Evolutionary conservation across 768 basidiomycete species (phyloP).

Genomic region (Psilocybe cubensis): DNA sequence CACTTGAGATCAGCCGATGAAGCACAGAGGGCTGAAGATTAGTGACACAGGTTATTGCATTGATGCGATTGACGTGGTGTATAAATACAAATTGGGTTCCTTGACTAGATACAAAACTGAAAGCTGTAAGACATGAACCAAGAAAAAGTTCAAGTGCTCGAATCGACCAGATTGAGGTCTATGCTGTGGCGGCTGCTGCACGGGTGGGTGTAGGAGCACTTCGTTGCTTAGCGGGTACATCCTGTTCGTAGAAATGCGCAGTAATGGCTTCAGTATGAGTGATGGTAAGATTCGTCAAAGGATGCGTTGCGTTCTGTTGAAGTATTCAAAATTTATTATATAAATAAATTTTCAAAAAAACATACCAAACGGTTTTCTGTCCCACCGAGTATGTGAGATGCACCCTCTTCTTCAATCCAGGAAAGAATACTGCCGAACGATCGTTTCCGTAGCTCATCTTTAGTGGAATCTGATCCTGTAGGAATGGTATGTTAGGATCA

Average conservation of each 20-base stretch:
- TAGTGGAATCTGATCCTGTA: slow-evolving; percentile 13
- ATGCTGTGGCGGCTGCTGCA: background rate
- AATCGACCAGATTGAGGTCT: background rate
- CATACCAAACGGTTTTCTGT: slow-evolving; percentile 31
- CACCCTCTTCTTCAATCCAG: slow-evolving; percentile 37
- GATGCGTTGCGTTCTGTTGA: slow-evolving; percentile 36
- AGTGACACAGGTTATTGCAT: no score
- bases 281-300: slow-evolving; percentile 38
- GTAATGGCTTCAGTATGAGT: slow-evolving; percentile 36
- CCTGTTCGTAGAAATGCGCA: slow-evolving; percentile 31
- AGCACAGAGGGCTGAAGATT: no score
- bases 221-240: slow-evolving; percentile 13
- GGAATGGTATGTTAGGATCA: background rate
- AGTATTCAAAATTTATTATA: background rate
- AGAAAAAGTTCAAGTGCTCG: background rate
- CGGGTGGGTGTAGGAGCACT: background rate
- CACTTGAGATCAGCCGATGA: no score
- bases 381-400: slow-evolving; percentile 30
- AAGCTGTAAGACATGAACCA: background rate
- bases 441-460: slow-evolving; percentile 23
- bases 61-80: background rate
- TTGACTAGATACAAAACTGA: background rate
- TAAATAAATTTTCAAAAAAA: no score
- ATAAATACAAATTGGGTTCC: background rate
- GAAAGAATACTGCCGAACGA: slow-evolving; percentile 28